Base-by-base conservation (phyloP, 2,329 filamentous ascomycete genomes). In the Fusarium buxicola region DNA sequence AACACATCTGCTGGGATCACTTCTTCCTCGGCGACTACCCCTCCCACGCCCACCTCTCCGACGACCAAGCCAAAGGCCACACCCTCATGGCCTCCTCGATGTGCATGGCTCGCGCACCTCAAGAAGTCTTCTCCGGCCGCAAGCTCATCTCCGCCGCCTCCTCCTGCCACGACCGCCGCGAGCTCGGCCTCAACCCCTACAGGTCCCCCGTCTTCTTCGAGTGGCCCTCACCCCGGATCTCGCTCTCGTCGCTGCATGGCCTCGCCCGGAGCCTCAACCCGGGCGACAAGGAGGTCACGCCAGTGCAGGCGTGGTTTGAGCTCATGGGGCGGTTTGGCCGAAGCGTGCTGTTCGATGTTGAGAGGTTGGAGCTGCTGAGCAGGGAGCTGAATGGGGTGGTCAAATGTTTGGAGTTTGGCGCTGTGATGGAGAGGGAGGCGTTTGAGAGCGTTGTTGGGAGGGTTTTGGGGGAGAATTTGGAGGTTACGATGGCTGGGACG, bases 241-340 rank as follows among this genome's bases (percentile, higher is more conserved):
- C 78, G 2, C 77, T 85, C 24, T 69, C 73, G 27, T 72, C 73
- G 13, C 76, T 85, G 18, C 73, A 77, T 57, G 77, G 77, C n/a
- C 76, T 85, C 3, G 81, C 82, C 2, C 69, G 72, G 45, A 77
- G 78, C 36, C 74, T 84, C 21, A 81, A 79, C 68, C 74, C 76
- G 4, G 74, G 77, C 25, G 66, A 71, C 45, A 51, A 70, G 15
- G 82, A 84, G 68, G 68, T 84, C 34, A 78, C 82, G 25, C 82
- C 83, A 13, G 79, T 85, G 24, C 82, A 85, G 72, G 82, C 79
- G 2, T 85, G 82, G 82, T 85, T 85, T 69, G 82, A 85, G 75
- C 76, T 85, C 24, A 77, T 77, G 21, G 69, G 60, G 5, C 68
- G 74, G 32, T 83, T 80, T 62, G 77, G 79, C 18, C 60, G 73